phyloP scores from a whole-genome alignment of 345 rosid genomes.

The Clarkia xantiana region DNA sequence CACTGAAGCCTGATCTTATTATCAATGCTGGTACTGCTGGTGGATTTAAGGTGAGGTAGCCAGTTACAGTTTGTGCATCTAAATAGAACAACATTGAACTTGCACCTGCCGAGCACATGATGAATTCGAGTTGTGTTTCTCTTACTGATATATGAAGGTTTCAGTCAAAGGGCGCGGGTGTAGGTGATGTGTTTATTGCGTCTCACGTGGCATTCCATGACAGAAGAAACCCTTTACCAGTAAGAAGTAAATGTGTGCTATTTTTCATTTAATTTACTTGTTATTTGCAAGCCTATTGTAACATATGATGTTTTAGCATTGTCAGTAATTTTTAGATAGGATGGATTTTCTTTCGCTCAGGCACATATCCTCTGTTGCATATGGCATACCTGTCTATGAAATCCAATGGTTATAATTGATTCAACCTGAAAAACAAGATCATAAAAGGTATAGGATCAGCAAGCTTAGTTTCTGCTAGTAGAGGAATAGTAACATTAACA shows the following conservation, averaged over 20 bases:
- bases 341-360: too few species aligned
- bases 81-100: neutral
- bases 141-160: slow-evolving; percentile 4
- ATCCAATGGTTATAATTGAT: too few species aligned
- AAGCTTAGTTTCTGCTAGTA: too few species aligned
- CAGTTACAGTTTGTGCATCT: neutral
- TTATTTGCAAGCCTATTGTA: too few species aligned
- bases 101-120: slow-evolving; percentile 1
- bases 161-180: slow-evolving; percentile 69
- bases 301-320: too few species aligned
- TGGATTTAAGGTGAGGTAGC: slow-evolving; percentile 57
- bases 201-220: slow-evolving; percentile 88
- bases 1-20: slow-evolving; percentile 60
- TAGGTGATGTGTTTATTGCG: slow-evolving; percentile 58
- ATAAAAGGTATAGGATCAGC: too few species aligned
- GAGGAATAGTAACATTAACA: too few species aligned
- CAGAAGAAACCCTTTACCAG: slow-evolving; percentile 90
- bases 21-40: slow-evolving; percentile 92
- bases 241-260: slow-evolving; percentile 16
- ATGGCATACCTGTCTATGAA: too few species aligned
- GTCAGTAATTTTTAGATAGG: too few species aligned
- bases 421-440: too few species aligned
- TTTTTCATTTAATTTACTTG: neutral
- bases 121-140: neutral
- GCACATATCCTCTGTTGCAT: too few species aligned